A percentile compares a stretch with the other conserved stretches of the same genome.
Evolutionary conservation across 495 filamentous ascomycete genomes (phyloP).

Genomic region (Sporormia fimetaria): DNA sequence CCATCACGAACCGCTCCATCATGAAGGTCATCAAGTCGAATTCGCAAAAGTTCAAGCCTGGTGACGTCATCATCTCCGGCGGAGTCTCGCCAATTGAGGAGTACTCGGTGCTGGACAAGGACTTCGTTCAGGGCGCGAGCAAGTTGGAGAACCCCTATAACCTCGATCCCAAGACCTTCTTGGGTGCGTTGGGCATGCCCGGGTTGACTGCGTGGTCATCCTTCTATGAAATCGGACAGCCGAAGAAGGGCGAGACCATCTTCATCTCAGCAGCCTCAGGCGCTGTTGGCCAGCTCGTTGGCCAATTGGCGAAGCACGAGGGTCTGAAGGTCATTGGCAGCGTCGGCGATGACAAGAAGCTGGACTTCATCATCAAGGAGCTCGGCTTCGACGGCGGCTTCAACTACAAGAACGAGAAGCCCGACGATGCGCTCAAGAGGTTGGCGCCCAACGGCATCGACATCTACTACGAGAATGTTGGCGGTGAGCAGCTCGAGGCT

Average conservation of each 20-base stretch:
- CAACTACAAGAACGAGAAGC: constrained; percentile 59
- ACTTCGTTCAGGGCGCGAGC: constrained; percentile 7
- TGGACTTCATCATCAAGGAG: constrained; percentile 40
- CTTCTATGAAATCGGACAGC: constrained; percentile 71
- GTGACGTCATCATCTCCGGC: constrained; percentile 25
- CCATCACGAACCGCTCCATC: constrained; percentile 33
- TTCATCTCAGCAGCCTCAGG: constrained; percentile 74
- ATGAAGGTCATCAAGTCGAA: constrained; percentile 30
- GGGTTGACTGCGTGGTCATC: constrained; percentile 74
- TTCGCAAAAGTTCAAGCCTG: constrained; percentile 28
- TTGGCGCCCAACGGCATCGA: constrained; percentile 76
- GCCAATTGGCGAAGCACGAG: constrained; percentile 77
- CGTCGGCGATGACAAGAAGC: constrained; percentile 45
- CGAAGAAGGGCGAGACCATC: constrained; percentile 80
- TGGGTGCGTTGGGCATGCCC: constrained; percentile 78
- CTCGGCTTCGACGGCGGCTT: constrained; percentile 43
- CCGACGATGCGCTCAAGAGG: constrained; percentile 55
- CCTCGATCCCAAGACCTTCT: constrained; percentile 50
- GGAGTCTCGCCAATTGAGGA: constrained; percentile 25
- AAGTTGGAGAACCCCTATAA: constrained; percentile 48
- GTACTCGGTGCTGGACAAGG: constrained; percentile 27
- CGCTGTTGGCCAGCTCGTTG: constrained; percentile 75
- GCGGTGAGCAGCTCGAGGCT: constrained; percentile 77
- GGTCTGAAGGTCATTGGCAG: constrained; percentile 72
- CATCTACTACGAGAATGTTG: constrained; percentile 95